phyloP scores from a whole-genome alignment of 345 rosid genomes.

The Eucalyptus pauciflora region DNA sequence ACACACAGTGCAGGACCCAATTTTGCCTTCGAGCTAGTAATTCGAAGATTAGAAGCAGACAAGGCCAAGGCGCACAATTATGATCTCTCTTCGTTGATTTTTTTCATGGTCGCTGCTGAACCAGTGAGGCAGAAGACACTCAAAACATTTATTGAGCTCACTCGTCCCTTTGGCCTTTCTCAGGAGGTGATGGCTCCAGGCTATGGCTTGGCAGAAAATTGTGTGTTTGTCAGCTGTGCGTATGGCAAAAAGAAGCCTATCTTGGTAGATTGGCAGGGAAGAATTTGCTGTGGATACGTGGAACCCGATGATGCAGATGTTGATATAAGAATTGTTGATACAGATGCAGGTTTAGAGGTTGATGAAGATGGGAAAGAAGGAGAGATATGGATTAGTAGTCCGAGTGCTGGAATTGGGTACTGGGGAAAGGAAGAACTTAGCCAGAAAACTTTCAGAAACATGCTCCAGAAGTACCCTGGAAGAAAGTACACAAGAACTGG shows the following conservation, averaged over 20 bases:
- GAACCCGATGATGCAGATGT: conserved; percentile 21
- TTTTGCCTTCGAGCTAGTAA: too few species aligned
- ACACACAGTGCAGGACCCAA: too few species aligned
- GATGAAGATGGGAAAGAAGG: conserved; percentile 39
- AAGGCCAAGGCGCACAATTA: too few species aligned
- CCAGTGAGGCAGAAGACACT: conserved; percentile 54
- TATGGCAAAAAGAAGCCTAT: conserved; percentile 49
- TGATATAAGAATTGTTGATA: conserved; percentile 40
- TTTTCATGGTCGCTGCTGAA: conserved; percentile 66
- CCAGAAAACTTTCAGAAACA: conserved; percentile 39
- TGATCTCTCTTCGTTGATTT: too few species aligned
- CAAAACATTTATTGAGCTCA: conserved; percentile 43
- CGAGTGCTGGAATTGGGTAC: conserved; percentile 56
- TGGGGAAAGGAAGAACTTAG: conserved; percentile 58
- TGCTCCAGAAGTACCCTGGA: conserved; percentile 18
- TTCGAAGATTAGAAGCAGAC: too few species aligned
- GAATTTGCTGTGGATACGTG: conserved; percentile 55
- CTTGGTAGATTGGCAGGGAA: conserved; percentile 56
- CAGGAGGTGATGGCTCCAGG: conserved; percentile 71
- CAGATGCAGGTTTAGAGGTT: conserved; percentile 28
- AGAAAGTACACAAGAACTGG: conserved; percentile 51
- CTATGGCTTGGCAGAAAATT: conserved; percentile 67
- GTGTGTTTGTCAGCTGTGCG: conserved; percentile 68
- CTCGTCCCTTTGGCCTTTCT: conserved; percentile 46
- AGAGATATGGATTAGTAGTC: conserved; percentile 61